Base-by-base conservation (phyloP, 2,329 filamentous ascomycete species). In the Neopestalotiopsis rosae region DNA sequence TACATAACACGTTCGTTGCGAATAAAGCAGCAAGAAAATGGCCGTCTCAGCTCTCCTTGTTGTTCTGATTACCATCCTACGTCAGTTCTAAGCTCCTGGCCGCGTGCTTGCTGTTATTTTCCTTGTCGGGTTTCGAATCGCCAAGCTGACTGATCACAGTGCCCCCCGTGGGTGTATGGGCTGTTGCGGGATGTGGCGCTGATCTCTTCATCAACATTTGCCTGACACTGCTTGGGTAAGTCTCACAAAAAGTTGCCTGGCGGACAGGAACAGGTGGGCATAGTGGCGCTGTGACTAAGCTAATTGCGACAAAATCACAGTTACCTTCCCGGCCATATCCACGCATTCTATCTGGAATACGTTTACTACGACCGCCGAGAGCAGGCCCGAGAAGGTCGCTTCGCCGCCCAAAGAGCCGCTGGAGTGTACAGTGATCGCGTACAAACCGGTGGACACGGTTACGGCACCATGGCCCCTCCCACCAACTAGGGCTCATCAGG, bases 331-430 rank as follows among this genome's bases (percentile, higher is more conserved):
- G 94, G 93, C 7, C 91, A 94, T 73, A 88, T 95, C 57, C 91
- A 94, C 78, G 92, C 92, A 58, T 94, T 95, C 79, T 96, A 95
- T 78, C 73, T 94, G 70, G 90, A 94, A 80, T 97, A 94, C 78
- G 85, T 97, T 71, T 97, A 95, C 83, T 95, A 91, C 79, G 89
- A 93, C 75, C 91, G 91, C 52, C 87, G 86, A 66, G 90, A 93
- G 73, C 87, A 90, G 77, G 85, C 86, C 2, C 81, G 85, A 61
- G 82, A 87, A 42, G 92, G 92, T 5, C 83, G 85, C 12, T 85
- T 85, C 69, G 82, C 86, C 24, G 82, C 84, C 4, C 76, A 81
- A 9, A 86, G 84, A 2, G 91, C 91, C 1, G 89, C 92, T 0
- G 91, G 91, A 34, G 87, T 95, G 20, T 95, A 91, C 78, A 92